Evolutionary conservation across 2,329 filamentous ascomycete genomes (phyloP), one percentile per base, ranked within the genome.

Genomic region (Berkeleyomyces rouxiae): DNA sequence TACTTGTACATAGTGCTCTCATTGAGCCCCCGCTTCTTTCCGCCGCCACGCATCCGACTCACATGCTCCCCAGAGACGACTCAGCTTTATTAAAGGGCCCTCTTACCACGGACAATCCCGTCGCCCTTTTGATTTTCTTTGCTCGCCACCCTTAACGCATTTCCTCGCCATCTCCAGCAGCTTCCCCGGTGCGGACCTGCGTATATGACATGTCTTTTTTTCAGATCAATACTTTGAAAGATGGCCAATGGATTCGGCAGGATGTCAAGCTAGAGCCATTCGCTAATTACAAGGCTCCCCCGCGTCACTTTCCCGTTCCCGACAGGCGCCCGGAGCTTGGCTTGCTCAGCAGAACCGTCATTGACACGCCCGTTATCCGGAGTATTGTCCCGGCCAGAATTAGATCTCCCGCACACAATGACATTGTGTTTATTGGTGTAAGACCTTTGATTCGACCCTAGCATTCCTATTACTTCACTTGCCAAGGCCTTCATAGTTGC

Each of bases 381-480:
- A 87, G 82, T 76, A 86, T 96, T 51, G 75, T 96, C 11, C 88
- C 90, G 10, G 88, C 85, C n/a, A 82, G 85, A 65, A 77, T 97
- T 64, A 81, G 91, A 64, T 84, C 84, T 62, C 77, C 78, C 60
- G 73, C 78, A 51, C 78, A 84, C 65, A 90, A 93, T 67, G 91
- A 97, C 74, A 82, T 96, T 66, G 85, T 91, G 44, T 90, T 96
- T 68, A 80, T 99, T 63, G 88, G 90, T 61, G 84, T 87, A 77
- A 74, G 83, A 39, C 13, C 6, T n/a, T 9, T 79, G 37, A 39
- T 16, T 51, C 36, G 44, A 61, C 62, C 61, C 13, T 39, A 51
- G 40, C 33, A 53, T 42, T 11, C 1, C 59, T 58, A 31, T 40
- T 55, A n/a, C 16, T 7, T 7, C 36, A 55, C 51, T 4, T 37